Conservation (phyloP, 228 moss, liverwort and hornwort genomes). For the Sphagnum magellanicum region DNA sequence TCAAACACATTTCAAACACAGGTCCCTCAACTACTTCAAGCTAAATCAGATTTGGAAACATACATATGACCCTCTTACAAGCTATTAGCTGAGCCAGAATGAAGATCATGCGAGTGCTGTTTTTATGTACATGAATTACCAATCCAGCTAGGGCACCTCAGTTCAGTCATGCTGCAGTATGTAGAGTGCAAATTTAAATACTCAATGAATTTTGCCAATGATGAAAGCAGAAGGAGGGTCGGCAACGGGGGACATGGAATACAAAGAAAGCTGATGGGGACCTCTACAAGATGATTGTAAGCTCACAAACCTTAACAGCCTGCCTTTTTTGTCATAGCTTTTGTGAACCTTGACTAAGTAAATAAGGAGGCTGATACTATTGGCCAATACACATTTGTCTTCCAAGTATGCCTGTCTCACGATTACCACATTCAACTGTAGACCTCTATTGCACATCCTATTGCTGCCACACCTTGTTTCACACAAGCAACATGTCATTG, state of each 20-base stretch:
- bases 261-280: conserved; percentile 93
- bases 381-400: too few relatives aligned
- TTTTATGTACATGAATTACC: not conserved
- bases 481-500: not conserved
- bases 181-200: not conserved
- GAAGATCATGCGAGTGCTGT: not conserved
- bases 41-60: too few relatives aligned
- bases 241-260: conserved; percentile 97
- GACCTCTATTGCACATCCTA: too few relatives aligned
- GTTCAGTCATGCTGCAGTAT: not conserved
- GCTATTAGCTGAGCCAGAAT: not conserved
- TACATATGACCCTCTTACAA: not conserved
- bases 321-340: not conserved
- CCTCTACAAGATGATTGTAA: conserved; percentile 98
- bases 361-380: too few relatives aligned
- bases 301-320: not conserved
- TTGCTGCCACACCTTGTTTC: not conserved
- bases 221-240: conserved; percentile 80
- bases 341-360: not conserved
- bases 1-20: too few relatives aligned
- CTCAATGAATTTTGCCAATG: conserved; percentile 1
- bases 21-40: too few relatives aligned
- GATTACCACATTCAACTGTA: too few relatives aligned
- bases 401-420: too few relatives aligned
- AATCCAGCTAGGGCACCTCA: too few relatives aligned